A percentile compares a stretch with the other conserved stretches of the same genome.
Evolutionary conservation across 1,139 yeast genomes (phyloP).

Genomic region (Ogataea hybrid): DNA sequence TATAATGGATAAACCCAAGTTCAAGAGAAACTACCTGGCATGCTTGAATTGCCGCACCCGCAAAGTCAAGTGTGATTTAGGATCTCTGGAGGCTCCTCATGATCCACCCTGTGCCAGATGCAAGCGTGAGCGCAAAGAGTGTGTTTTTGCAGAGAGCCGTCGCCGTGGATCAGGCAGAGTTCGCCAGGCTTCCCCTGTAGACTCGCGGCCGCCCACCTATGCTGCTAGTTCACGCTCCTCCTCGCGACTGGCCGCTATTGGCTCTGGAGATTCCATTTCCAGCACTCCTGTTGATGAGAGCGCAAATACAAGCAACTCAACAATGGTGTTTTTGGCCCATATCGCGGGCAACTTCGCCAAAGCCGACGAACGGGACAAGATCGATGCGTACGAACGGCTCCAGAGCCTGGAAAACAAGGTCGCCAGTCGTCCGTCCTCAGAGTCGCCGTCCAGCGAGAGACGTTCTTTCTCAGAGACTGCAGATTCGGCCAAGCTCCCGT

Average conservation of each 20-base stretch:
- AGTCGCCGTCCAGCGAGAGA: slow-evolving; percentile 2
- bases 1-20: slow-evolving; percentile 25
- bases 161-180: slow-evolving; percentile 42
- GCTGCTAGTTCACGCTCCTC: neutral
- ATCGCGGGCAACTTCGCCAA: slow-evolving; percentile 74
- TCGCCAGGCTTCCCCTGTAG: slow-evolving; percentile 1
- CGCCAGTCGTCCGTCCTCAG: slow-evolving; percentile 3
- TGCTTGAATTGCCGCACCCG: slow-evolving; percentile 81
- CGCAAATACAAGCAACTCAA: slow-evolving; percentile 31
- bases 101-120: slow-evolving; percentile 88
- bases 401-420: slow-evolving; percentile 40
- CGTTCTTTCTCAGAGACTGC: neutral
- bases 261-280: too few relatives aligned
- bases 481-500: neutral
- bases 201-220: neutral
- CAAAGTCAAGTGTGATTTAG: slow-evolving; percentile 83
- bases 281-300: too few relatives aligned
- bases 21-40: slow-evolving; percentile 72
- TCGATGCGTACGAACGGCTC: slow-evolving; percentile 60
- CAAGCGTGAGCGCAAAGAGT: slow-evolving; percentile 73
- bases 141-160: slow-evolving; percentile 68
- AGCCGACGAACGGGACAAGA: slow-evolving; percentile 63
- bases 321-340: slow-evolving; percentile 67
- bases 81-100: slow-evolving; percentile 67
- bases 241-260: too few relatives aligned